Evolutionary conservation across 257 asterid species (phyloP), one percentile per base, ranked within the genome.

Genomic region (Paulownia fortunei): DNA sequence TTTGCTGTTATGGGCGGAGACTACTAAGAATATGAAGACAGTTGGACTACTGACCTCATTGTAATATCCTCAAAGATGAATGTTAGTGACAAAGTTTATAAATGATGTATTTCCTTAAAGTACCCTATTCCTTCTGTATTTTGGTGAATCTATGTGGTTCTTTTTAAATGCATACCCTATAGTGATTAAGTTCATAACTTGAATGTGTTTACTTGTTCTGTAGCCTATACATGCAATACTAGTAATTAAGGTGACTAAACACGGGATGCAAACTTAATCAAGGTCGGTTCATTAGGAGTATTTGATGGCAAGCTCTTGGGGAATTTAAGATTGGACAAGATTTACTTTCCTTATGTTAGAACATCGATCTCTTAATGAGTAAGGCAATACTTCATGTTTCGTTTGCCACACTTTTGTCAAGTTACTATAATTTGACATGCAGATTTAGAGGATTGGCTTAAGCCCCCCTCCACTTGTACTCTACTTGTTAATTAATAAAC

Each of bases 291-390:
- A 67, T 68, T 30, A 67, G 51, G 54, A 8, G 6, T 56, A n/a
- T 41, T 52, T 56, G 8, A 30, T 54, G 61, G 69, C 67, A 52
- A 68, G 73, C 59, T 49, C 21, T 63, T 44, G n/a, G 12, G n/a
- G 37, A 46, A 47, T 56, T 49, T 32, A 26, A 74, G 41, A 41
- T 21, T 58, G 5, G 46, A 6, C 12, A 13, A 24, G 36, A 10
- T 34, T 10, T 52, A 5, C 4, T 9, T 62, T 34, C 4, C 7
- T 26, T 13, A 11, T 30, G 16, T n/a, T 21, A 66, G 37, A 41
- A 21, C 11, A 42, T 66, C 59, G 19, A 8, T 26, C 46, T 73
- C 18, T 37, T 0, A 16, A 24, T 30, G 44, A 24, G 9, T 34
- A 55, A 16, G 68, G 69, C 13, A 58, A 6, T 26, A 58, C 68